phyloP scores from a whole-genome alignment of 1,139 yeast species.

The Lodderomyces pseudojiufengensis region DNA sequence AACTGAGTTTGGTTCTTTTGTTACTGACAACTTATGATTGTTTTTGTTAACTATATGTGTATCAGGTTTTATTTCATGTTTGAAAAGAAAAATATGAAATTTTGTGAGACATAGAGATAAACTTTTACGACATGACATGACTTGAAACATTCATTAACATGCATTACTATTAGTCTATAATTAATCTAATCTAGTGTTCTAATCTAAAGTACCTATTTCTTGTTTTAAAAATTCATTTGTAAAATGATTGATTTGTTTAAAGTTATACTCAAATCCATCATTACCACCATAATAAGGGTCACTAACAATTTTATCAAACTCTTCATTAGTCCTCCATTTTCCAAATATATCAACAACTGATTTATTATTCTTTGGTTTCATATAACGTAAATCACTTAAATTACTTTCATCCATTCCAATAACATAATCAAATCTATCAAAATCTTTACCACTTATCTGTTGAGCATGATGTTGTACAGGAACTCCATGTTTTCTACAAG shows the following conservation, averaged over 20 bases:
- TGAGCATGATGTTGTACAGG: slow-evolving; percentile 77
- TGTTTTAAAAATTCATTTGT: slow-evolving; percentile 57
- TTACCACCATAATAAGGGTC: slow-evolving; percentile 93
- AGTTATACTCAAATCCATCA: slow-evolving; percentile 78
- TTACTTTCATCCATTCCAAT: slow-evolving; percentile 83
- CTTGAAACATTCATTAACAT: too few species aligned
- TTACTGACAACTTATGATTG: too few species aligned
- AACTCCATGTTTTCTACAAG: slow-evolving; percentile 70
- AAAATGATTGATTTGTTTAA: slow-evolving; percentile 69
- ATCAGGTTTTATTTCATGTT: neutral
- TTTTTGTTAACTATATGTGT: too few species aligned
- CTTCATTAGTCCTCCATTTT: slow-evolving; percentile 56
- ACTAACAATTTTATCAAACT: slow-evolving; percentile 57
- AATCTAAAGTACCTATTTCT: slow-evolving; percentile 33
- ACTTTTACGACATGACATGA: too few species aligned
- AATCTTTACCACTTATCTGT: slow-evolving; percentile 57
- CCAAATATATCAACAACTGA: slow-evolving; percentile 69
- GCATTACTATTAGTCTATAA: too few species aligned
- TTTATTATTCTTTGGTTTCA: slow-evolving; percentile 53
- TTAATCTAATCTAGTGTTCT: slow-evolving; percentile 1
- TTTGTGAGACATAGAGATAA: too few species aligned
- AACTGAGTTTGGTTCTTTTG: too few species aligned
- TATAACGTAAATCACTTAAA: slow-evolving; percentile 51
- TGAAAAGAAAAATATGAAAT: too few species aligned
- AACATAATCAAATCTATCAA: slow-evolving; percentile 71